Conservation (phyloP, 768 basidiomycete genomes). For the Pseudohyphozyma bogoriensis region DNA sequence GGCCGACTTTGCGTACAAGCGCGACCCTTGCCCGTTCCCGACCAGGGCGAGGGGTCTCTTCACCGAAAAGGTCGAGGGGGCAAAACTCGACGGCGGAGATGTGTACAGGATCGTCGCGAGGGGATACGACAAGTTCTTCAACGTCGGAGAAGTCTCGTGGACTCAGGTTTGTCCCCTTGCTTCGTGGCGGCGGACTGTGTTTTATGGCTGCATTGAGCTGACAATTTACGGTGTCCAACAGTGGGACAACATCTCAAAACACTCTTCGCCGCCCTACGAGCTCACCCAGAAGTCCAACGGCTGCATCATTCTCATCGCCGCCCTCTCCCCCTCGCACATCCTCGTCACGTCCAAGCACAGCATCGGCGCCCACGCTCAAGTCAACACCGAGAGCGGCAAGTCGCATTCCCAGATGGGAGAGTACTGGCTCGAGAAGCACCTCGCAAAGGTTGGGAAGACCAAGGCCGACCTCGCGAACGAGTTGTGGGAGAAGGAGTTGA, state of each 20-base stretch:
- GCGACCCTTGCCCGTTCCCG: slow-evolving; percentile 81
- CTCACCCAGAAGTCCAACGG: slow-evolving; percentile 91
- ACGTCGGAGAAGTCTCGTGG: slow-evolving; percentile 93
- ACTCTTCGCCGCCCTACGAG: slow-evolving; percentile 56
- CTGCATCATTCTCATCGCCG: slow-evolving; percentile 90
- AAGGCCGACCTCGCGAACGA: slow-evolving; percentile 61
- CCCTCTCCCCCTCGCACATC: slow-evolving; percentile 62
- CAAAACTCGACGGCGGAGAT: slow-evolving; percentile 35
- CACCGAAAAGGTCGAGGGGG: slow-evolving; percentile 39
- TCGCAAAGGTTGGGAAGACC: slow-evolving; percentile 52
- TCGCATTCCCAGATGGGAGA: slow-evolving; percentile 80
- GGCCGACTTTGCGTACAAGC: slow-evolving; percentile 91
- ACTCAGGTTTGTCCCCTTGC: slow-evolving; percentile 56
- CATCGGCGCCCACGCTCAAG: slow-evolving; percentile 46
- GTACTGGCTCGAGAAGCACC: slow-evolving; percentile 64
- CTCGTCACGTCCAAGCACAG: slow-evolving; percentile 89
- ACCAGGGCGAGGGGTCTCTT: slow-evolving; percentile 91
- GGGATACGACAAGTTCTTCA: slow-evolving; percentile 99
- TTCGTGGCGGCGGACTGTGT: too few relatives aligned
- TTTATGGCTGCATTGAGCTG: too few relatives aligned
- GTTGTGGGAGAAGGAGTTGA: slow-evolving; percentile 75
- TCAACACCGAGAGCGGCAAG: slow-evolving; percentile 30
- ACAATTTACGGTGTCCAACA: slow-evolving; percentile 6
- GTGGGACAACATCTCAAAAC: slow-evolving; percentile 31
- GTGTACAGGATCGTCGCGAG: slow-evolving; percentile 58